A percentile compares a stretch with the other conserved stretches of the same genome.
Conservation (phyloP, 495 filamentous ascomycete genomes). For the Filosporella fistucella region DNA sequence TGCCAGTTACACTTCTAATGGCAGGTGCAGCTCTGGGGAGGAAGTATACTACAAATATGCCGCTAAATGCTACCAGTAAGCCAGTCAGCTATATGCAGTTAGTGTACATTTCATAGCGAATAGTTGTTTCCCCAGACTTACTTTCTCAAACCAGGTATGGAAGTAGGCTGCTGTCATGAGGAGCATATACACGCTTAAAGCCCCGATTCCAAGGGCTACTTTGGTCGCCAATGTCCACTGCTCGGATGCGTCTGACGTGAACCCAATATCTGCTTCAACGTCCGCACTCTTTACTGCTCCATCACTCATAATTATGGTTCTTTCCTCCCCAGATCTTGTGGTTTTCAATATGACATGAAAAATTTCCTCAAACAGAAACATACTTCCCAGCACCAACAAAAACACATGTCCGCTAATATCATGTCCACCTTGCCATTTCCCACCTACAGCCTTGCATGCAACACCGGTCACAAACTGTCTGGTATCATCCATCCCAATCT, state of each 20-base stretch:
- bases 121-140: constrained; percentile 30
- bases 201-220: constrained; percentile 47
- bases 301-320: constrained; percentile 53
- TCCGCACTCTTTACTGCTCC: constrained; percentile 50
- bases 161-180: constrained; percentile 98
- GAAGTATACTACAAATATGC: constrained; percentile 71
- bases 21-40: constrained; percentile 62
- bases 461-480: constrained; percentile 57
- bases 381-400: constrained; percentile 76
- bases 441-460: constrained; percentile 80
- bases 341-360: constrained; percentile 53
- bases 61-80: constrained; percentile 60
- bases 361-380: constrained; percentile 74
- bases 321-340: constrained; percentile 43
- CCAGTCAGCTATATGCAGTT: constrained; percentile 58
- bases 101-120: constrained; percentile 1
- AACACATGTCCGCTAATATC: constrained; percentile 97
- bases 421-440: constrained; percentile 82
- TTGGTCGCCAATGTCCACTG: constrained; percentile 38
- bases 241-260: constrained; percentile 15
- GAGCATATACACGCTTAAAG: constrained; percentile 85
- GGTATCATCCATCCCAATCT: constrained; percentile 21
- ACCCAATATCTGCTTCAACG: constrained; percentile 28
- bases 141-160: constrained; percentile 98
- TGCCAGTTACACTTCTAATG: constrained; percentile 62